A percentile compares a stretch with the other conserved stretches of the same genome.
These are phyloP conservation scores for Aspergillus candidus DNA, from an alignment of 2,329 filamentous ascomycete species.

Conservation along the genomic window DNA sequence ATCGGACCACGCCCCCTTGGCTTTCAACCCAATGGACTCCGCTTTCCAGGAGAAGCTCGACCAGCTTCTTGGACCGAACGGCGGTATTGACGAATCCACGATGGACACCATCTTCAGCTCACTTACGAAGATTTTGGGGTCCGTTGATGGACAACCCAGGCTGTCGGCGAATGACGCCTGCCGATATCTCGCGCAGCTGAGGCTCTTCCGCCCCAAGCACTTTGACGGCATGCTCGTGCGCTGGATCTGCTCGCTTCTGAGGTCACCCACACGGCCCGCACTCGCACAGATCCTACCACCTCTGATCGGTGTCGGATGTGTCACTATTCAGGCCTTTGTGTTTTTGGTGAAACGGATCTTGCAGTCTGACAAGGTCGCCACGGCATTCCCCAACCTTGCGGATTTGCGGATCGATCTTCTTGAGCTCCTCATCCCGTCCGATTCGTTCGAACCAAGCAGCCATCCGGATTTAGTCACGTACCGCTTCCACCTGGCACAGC, in stretches of 20 bases:
- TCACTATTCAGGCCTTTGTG: slow-evolving; percentile 38
- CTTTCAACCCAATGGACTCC: slow-evolving; percentile 33
- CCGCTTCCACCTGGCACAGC: slow-evolving; percentile 34
- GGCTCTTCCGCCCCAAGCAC: slow-evolving; percentile 38
- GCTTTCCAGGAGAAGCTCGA: slow-evolving; percentile 42
- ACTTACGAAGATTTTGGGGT: slow-evolving; percentile 35
- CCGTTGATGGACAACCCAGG: slow-evolving; percentile 21
- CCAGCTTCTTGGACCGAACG: slow-evolving; percentile 41
- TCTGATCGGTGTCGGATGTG: slow-evolving; percentile 41
- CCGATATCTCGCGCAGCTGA: slow-evolving; percentile 38
- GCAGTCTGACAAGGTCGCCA: slow-evolving; percentile 15
- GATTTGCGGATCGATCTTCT: slow-evolving; percentile 27
- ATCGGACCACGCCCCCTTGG: slow-evolving; percentile 42
- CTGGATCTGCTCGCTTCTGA: slow-evolving; percentile 38
- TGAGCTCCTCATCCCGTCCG: slow-evolving; percentile 25
- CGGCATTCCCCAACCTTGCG: slow-evolving; percentile 21
- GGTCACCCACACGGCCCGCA: slow-evolving; percentile 26
- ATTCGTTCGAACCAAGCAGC: slow-evolving; percentile 7
- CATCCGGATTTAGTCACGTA: slow-evolving; percentile 35
- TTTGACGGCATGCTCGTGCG: slow-evolving; percentile 40
- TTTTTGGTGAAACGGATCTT: slow-evolving; percentile 29
- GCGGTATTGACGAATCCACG: slow-evolving; percentile 42
- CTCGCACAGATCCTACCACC: slow-evolving; percentile 32
- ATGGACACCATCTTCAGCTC: slow-evolving; percentile 39
- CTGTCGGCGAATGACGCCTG: slow-evolving; percentile 33